A percentile compares a stretch with the other conserved stretches of the same genome.
These are phyloP conservation scores for Suhomyces bribrorum DNA, from an alignment of 1,139 yeast genomes.

Conservation along the genomic window DNA sequence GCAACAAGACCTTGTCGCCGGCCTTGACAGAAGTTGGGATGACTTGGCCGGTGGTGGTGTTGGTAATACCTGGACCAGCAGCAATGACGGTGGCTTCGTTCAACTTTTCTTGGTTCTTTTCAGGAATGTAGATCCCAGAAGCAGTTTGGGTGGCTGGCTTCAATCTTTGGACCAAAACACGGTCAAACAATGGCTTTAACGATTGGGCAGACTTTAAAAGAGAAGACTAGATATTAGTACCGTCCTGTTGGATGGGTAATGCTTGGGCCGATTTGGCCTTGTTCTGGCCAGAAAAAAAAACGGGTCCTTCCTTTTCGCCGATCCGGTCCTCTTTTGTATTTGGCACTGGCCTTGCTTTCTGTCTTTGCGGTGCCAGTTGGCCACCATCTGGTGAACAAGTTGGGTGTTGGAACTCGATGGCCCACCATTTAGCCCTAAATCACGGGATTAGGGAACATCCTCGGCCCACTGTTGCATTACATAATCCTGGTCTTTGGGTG, in stretches of 20 bases:
- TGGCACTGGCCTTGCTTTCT: too few species aligned
- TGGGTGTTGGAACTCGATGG: too few species aligned
- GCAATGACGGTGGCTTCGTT: slow-evolving; percentile 80
- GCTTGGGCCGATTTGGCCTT: too few species aligned
- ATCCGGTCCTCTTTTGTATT: too few species aligned
- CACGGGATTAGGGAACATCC: too few species aligned
- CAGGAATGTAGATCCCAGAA: slow-evolving; percentile 94
- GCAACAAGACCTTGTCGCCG: slow-evolving; percentile 93
- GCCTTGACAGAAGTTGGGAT: slow-evolving; percentile 73
- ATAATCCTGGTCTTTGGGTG: background rate
- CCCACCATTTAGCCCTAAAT: too few species aligned
- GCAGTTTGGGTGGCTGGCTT: slow-evolving; percentile 93
- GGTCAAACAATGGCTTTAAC: slow-evolving; percentile 89
- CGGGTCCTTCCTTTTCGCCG: too few species aligned
- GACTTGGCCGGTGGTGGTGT: slow-evolving; percentile 61
- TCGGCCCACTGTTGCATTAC: too few species aligned
- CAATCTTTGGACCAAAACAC: slow-evolving; percentile 91
- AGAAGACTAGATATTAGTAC: slow-evolving; percentile 34
- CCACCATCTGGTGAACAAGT: too few species aligned
- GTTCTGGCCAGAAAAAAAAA: too few species aligned
- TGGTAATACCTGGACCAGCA: slow-evolving; percentile 80
- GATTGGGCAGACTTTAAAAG: slow-evolving; percentile 81
- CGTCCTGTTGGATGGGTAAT: too few species aligned
- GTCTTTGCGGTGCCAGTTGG: too few species aligned
- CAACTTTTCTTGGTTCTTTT: slow-evolving; percentile 91